Percentiles rank a stretch among this genome's conserved stretches.
These are phyloP conservation scores for Sordariomycetes sp. DNA, from an alignment of 2,329 filamentous ascomycete genomes.

Conservation along the genomic window DNA sequence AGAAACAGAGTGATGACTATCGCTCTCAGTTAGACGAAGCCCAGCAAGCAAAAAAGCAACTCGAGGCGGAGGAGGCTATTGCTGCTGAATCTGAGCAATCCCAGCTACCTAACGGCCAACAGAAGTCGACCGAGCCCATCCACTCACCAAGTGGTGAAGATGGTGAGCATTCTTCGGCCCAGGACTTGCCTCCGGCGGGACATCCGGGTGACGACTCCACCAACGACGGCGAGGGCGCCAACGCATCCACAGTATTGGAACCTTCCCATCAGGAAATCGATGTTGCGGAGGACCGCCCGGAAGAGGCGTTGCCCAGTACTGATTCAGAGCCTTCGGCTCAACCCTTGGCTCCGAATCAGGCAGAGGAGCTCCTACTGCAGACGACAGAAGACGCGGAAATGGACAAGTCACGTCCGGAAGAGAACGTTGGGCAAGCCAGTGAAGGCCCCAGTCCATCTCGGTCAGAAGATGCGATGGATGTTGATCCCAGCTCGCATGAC, in stretches of 20 bases:
- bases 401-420: not conserved
- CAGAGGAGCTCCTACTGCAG: not conserved
- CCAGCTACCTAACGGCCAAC: not conserved
- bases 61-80: not conserved
- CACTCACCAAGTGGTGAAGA: not conserved
- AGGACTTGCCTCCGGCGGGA: not conserved
- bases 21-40: not conserved
- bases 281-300: not conserved
- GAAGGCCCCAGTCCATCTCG: not conserved
- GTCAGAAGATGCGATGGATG: not conserved
- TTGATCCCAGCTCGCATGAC: not conserved
- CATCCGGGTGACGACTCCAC: not conserved
- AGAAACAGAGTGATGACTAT: constrained; percentile 1
- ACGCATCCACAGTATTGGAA: not conserved
- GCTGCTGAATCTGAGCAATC: not conserved
- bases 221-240: not conserved
- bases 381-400: not conserved
- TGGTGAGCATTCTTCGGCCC: not conserved
- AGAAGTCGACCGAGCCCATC: not conserved
- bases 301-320: not conserved
- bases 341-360: not conserved
- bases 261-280: not conserved
- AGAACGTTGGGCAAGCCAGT: not conserved
- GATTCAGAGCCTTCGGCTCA: not conserved
- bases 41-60: not conserved